Conservation (phyloP, 306 rosid species). For the Abrus pulchellus region DNA sequence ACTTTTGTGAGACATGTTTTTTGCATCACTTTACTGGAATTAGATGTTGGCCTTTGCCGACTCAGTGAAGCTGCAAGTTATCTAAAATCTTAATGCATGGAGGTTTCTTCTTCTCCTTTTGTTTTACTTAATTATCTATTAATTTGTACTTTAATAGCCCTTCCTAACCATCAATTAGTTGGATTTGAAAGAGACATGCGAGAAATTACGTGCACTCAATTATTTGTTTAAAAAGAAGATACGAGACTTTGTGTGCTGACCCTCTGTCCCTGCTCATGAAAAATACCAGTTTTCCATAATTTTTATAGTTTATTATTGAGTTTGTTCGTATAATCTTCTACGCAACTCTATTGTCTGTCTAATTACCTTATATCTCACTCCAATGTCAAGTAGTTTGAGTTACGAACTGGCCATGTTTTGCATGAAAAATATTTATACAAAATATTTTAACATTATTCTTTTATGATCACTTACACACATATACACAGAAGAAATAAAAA, state of each 20-base stretch:
- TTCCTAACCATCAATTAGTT: slow-evolving; percentile 35
- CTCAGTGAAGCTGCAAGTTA: neutral
- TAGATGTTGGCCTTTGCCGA: slow-evolving; percentile 29
- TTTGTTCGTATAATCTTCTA: too few species aligned
- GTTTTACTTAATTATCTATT: neutral
- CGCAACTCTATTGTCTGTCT: too few species aligned
- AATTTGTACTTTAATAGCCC: neutral
- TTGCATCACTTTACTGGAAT: neutral
- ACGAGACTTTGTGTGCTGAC: slow-evolving; percentile 41
- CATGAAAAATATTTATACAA: too few species aligned
- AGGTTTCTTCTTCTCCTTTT: neutral
- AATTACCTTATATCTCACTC: too few species aligned
- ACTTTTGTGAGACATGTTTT: neutral
- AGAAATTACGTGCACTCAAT: slow-evolving; percentile 56
- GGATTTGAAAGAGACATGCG: slow-evolving; percentile 42
- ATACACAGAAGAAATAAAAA: too few species aligned
- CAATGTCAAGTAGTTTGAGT: too few species aligned
- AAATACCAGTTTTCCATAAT: too few species aligned
- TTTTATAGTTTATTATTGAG: too few species aligned
- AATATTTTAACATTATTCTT: too few species aligned
- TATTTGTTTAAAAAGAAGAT: slow-evolving; percentile 34
- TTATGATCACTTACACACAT: too few species aligned
- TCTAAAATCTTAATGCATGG: slow-evolving; percentile 1
- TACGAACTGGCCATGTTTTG: too few species aligned
- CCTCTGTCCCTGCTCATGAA: too few species aligned